Evolutionary conservation across 1,284 basidiomycete genomes (phyloP), one percentile per base, ranked within the genome.

Genomic region (Moniliophthora roreri): DNA sequence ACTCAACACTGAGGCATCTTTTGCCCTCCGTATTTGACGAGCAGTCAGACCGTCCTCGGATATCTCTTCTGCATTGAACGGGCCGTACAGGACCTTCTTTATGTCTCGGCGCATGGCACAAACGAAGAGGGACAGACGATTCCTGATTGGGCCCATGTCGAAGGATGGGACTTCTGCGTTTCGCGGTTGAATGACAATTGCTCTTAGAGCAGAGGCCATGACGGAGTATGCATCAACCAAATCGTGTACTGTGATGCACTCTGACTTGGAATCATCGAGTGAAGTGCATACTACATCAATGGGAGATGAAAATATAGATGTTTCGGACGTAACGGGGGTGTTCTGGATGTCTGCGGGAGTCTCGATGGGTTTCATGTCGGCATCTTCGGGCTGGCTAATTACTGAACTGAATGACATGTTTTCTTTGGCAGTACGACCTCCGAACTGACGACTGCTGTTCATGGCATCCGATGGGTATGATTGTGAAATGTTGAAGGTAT

Each of bases 171-270:
- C 41, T 18, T 63, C 49, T 10, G 45, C 16, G 18, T 40, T 34
- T 21, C n/a, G n/a, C 18, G 20, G 52, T 1, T 54, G 39, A 8
- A 66, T 42, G 2, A 80, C 57, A 21, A 52, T 40, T 1, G 57
- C 51, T 24, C 74, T 69, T 48, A 85, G 65, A 21, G 79, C 73
- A 38, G 64, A 63, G 1, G 73, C 73, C 38, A 87, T 69, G 0
- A 73, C 70, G 53, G 66, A 69, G 60, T 87, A 87, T 18, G 85
- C 81, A 59, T 87, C 82, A 24, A 75, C 63, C 51, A 85, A 66
- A 61, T 83, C 81, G 57, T 81, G 78, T 28, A 68, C 51, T 1
- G 73, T 71, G n/a, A 76, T 64, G 48, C 62, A 61, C 44, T 67
- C 60, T n/a, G 54, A 58, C 2, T 68, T 63, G 0, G 61, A 58